These are phyloP conservation scores for Moniliella sp. DNA, from an alignment of 1,284 basidiomycete species.

Conservation along the genomic window DNA sequence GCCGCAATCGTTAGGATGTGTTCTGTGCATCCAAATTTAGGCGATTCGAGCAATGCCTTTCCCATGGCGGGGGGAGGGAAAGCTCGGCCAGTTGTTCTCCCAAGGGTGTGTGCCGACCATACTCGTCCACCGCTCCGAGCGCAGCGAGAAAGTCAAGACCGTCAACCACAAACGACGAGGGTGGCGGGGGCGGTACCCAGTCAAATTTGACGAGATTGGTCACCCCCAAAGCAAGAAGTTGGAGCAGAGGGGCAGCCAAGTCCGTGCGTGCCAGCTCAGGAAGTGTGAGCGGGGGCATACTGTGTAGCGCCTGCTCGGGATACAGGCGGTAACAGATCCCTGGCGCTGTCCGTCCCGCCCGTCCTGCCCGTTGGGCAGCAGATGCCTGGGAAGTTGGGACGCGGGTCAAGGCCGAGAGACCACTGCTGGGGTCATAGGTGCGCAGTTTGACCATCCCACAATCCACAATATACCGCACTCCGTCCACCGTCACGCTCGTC, in stretches of 20 bases:
- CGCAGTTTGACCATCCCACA: slow-evolving; percentile 76
- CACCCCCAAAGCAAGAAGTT: slow-evolving; percentile 67
- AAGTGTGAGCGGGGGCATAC: slow-evolving; percentile 48
- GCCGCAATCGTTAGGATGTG: slow-evolving; percentile 85
- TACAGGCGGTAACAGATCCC: slow-evolving; percentile 89
- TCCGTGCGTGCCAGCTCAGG: slow-evolving; percentile 78
- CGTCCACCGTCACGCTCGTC: slow-evolving; percentile 85
- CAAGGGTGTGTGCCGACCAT: slow-evolving; percentile 38
- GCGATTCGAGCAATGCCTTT: slow-evolving; percentile 51
- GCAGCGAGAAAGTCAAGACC: slow-evolving; percentile 48
- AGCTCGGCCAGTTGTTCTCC: slow-evolving; percentile 42
- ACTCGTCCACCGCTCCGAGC: slow-evolving; percentile 39
- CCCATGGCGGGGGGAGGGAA: slow-evolving; percentile 42
- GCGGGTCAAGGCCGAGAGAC: slow-evolving; percentile 29
- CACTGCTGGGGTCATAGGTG: slow-evolving; percentile 6
- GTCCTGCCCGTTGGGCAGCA: slow-evolving; percentile 33
- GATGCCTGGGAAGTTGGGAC: slow-evolving; percentile 34
- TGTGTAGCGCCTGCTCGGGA: slow-evolving; percentile 44
- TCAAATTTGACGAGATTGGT: slow-evolving; percentile 73
- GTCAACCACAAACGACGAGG: slow-evolving; percentile 59
- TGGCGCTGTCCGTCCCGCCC: slow-evolving; percentile 41
- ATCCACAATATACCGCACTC: slow-evolving; percentile 83
- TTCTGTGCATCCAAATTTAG: slow-evolving; percentile 62
- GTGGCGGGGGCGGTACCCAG: slow-evolving; percentile 61
- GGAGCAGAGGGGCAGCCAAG: slow-evolving; percentile 64